These are phyloP conservation scores for Penicillium sp. DNA, from an alignment of 2,329 filamentous ascomycete genomes.

Conservation along the genomic window DNA sequence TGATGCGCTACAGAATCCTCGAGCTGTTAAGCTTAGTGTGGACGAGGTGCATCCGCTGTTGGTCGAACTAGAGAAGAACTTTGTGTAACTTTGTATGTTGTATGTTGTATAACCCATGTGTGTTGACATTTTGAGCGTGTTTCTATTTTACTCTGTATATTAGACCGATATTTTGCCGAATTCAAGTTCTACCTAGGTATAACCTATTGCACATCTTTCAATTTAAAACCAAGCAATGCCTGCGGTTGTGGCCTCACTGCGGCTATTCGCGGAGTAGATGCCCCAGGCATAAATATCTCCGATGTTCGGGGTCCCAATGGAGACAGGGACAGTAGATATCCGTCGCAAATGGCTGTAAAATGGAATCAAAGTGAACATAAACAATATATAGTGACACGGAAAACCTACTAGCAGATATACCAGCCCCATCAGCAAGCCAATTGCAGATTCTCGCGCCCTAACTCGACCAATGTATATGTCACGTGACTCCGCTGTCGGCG, in stretches of 20 bases:
- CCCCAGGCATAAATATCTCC: constrained; percentile 7
- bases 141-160: constrained; percentile 9
- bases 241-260: background rate
- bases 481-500: constrained; percentile 24
- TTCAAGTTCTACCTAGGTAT: background rate
- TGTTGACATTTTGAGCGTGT: constrained; percentile 6
- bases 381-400: background rate
- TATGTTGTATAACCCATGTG: background rate
- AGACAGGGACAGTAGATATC: background rate
- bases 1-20: constrained; percentile 26
- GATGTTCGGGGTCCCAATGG: constrained; percentile 2
- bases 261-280: constrained; percentile 2
- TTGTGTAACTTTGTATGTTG: constrained; percentile 23
- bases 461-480: background rate
- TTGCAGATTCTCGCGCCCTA: background rate
- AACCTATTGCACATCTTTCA: background rate
- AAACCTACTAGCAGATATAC: background rate
- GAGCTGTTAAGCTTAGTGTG: constrained; percentile 30
- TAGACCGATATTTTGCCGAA: background rate
- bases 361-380: background rate
- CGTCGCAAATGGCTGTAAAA: background rate
- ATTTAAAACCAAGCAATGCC: background rate
- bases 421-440: background rate
- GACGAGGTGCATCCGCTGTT: constrained; percentile 33
- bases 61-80: constrained; percentile 31